Evolutionary conservation across 2,329 filamentous ascomycete species (phyloP), one percentile per base, ranked within the genome.

Genomic region (Chrysosporium keratinophilum): DNA sequence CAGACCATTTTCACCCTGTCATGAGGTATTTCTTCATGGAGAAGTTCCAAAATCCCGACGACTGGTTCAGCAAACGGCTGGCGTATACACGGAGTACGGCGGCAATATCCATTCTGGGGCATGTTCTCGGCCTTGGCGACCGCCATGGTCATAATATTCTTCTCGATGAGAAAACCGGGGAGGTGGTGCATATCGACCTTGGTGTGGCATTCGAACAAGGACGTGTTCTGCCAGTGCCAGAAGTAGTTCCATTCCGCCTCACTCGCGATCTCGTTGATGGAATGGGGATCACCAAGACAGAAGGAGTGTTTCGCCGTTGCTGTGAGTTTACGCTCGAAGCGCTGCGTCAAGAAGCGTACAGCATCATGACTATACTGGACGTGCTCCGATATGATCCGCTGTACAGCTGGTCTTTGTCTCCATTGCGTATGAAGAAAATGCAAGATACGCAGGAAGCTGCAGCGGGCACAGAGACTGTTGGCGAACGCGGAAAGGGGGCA

Each of bases 11-110:
- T 68, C 86, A 89, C 57, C 93, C 94, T 0, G 93, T 97, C 3
- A 87, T 98, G 83, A 82, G 86, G 54, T 95, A 90, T 73, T 99
- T 98, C 73, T 95, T 98, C 68, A 88, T 96, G 76, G 93, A 99
- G 67, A 82, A 86, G 57, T 99, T 95, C 66, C 78, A 84, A 50
- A 88, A 95, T 59, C 93, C 93, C 0, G 91, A 98, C 65, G 90
- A 95, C 61, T 99, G 93, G 93, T 98, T 96, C 63, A 79, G 81
- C 56, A 87, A 84, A 61, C 82, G 94, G 5, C 79, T 95, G 9
- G 89, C 91, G 5, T 98, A 98, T 66, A 95, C 89, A 1, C 81
- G 93, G 56, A 93, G 87, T 41, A 97, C 91, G 0, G 93, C 93
- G 0, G 90, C 91, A 3, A 91, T 97, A 56, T 96, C 89, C 0